Evolutionary conservation across 1,284 basidiomycete species (phyloP), one percentile per base, ranked within the genome.

Genomic region (Irpex sp.): DNA sequence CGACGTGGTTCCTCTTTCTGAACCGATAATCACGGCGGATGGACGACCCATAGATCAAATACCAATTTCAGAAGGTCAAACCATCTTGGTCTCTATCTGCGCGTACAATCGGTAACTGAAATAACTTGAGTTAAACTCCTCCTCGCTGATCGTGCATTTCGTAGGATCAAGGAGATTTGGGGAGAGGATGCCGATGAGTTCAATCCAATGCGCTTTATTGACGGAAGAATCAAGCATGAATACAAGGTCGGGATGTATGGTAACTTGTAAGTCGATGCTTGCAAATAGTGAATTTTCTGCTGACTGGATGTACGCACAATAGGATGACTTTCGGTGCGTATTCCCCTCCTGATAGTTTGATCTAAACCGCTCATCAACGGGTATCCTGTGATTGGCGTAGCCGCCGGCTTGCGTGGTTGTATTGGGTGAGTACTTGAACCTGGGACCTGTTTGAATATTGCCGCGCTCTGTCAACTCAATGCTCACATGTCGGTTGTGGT

Each of bases 191-290:
- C 84, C 2, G 71, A 84, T 59, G 66, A 68, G 17, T 87, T 79
- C 71, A 79, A 83, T 61, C 83, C 84, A 5, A 80, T 83, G 15
- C 85, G 84, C 78, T 68, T 83, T 55, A 64, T 74, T 5, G 70
- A 64, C 11, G 57, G 72, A 33, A 68, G 68, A 5, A 66, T 69
- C 17, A 71, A 72, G n/a, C 80, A 77, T 66, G 78, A 75, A 19
- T 73, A 77, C 0, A 67, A 68, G 8, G 69, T 84, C 4, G 83
- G 85, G 0, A 76, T 82, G 9, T 81, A 82, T 64, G 78, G 77
- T 6, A 84, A 84, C 70, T 68, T 86, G 84, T 86, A 65, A 68
- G 83, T 33, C 17, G 5, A 19, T 15, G 39, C 39, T 43, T 15
- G 15, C 15, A 43, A 43, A 43, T 9, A 9, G 8, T 43, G 8